Base-by-base conservation (phyloP, 129 eudicot genomes). In the Artemisia annua region DNA sequence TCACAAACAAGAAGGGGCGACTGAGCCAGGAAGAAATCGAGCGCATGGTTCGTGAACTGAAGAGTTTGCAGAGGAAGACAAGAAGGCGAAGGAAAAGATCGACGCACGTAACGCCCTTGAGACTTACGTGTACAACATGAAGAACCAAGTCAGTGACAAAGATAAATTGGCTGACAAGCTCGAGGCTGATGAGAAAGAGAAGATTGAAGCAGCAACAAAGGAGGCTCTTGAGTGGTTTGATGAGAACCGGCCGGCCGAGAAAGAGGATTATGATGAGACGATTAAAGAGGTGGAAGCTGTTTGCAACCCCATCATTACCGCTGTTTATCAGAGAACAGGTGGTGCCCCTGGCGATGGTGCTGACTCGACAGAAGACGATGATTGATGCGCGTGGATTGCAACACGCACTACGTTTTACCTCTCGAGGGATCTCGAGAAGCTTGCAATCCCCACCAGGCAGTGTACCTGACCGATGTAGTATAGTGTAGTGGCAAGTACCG, bases 51-150 rank as follows among this genome's bases (percentile, higher is more conserved):
- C 79, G 75, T 13, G 92, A 87, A 63, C 89, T 19, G 89, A 87
- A 70, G 92, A 87, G 85, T 87, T 87, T 61, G 92, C 89, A 24
- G 92, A 87, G 67, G 92, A 87, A 74, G 92, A 87, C 75, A 87
- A 87, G 82, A 87, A 87, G 80, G 89, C 84, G 58, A 87, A 87
- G 51, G 92, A 87, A 51, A 87, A 52, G 73, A 84, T 87, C 5
- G 92, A 87, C 63, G 88, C 92, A 0, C 88, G 92, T 51, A 87
- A 87, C 48, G 80, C 85, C 35, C 86, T 87, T 11, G 92, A 84
- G 75, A 87, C 88, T 1, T 87, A 84, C 56, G 82, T 84, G 10
- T 87, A 84, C 81, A 87, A 87, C 92, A 81, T 87, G 88, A 87
- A 87, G 92, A 87, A 78, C 83, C 92, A 87, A 65, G 77, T 87